phyloP scores from a whole-genome alignment of 2,329 filamentous ascomycete species.

The Aspergillus arachidicola region DNA sequence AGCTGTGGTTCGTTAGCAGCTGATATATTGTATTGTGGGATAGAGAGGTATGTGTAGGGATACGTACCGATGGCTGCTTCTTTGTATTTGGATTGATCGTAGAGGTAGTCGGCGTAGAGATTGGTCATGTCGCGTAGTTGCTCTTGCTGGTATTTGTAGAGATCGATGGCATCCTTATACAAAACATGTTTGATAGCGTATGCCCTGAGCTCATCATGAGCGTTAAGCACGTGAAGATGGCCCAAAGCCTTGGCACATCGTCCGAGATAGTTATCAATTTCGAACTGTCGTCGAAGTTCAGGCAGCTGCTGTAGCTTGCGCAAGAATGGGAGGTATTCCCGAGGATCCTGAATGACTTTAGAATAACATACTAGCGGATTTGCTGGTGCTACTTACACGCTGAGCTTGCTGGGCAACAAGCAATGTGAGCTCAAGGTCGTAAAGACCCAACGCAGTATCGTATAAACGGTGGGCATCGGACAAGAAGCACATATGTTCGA shows the following conservation, averaged over 20 bases:
- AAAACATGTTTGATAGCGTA: conserved; percentile 81
- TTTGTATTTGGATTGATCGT: conserved; percentile 72
- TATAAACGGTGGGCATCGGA: conserved; percentile 92
- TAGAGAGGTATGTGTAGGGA: not conserved
- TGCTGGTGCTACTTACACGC: conserved; percentile 52
- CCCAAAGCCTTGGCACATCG: conserved; percentile 74
- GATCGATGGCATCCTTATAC: conserved; percentile 73
- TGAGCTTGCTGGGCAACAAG: conserved; percentile 95
- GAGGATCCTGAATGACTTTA: conserved; percentile 65
- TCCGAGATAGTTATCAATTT: conserved; percentile 85
- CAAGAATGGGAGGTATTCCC: conserved; percentile 94
- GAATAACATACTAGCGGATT: not conserved
- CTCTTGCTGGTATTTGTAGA: conserved; percentile 79
- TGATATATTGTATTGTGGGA: conserved; percentile 1
- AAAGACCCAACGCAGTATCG: conserved; percentile 84
- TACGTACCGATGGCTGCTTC: conserved; percentile 73
- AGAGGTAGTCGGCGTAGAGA: conserved; percentile 78
- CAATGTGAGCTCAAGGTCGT: conserved; percentile 86
- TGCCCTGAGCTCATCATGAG: conserved; percentile 73
- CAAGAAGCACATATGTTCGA: conserved; percentile 97
- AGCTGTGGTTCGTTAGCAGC: conserved; percentile 44
- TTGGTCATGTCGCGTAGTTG: conserved; percentile 70
- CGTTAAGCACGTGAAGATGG: conserved; percentile 73
- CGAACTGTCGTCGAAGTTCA: conserved; percentile 71
- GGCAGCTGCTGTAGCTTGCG: conserved; percentile 79